Conservation (phyloP, 148 eudicot species). For the Rhododendron griersonianum region DNA sequence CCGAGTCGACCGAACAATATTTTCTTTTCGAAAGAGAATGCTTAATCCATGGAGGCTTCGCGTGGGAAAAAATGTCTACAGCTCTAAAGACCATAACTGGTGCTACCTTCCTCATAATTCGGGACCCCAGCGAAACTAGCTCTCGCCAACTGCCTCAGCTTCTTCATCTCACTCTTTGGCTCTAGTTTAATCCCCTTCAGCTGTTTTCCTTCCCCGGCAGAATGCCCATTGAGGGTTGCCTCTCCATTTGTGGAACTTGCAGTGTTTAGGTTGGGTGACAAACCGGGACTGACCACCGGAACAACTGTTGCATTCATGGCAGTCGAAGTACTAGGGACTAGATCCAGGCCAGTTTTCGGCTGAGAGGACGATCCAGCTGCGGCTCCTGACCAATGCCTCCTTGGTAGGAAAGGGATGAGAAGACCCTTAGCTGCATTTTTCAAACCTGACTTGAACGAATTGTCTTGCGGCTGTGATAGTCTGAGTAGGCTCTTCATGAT, state of each 20-base stretch:
- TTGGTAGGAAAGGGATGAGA: constrained; percentile 12
- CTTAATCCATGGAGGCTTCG: neutral
- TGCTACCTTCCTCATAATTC: constrained; percentile 17
- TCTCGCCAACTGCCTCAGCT: constrained; percentile 17
- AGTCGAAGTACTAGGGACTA: neutral
- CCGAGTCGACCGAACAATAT: neutral
- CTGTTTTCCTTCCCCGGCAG: constrained; percentile 6
- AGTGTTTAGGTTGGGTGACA: constrained; percentile 3
- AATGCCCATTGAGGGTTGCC: neutral
- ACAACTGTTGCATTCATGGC: constrained; percentile 20
- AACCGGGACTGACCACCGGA: constrained; percentile 4
- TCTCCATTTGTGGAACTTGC: neutral
- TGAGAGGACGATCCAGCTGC: neutral
- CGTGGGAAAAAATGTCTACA: neutral
- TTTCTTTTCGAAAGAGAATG: too few species aligned
- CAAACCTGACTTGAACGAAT: constrained; percentile 15
- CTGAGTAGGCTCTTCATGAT: constrained; percentile 11
- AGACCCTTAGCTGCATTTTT: constrained; percentile 18
- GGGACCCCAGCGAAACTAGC: constrained; percentile 7
- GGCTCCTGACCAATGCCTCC: constrained; percentile 5
- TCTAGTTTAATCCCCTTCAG: neutral
- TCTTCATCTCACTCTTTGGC: constrained; percentile 16
- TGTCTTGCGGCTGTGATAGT: constrained; percentile 7
- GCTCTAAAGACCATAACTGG: constrained; percentile 10
- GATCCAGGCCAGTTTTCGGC: neutral